These are phyloP conservation scores for Piper betle DNA, from an alignment of 164 flowering plant genomes.

Conservation along the genomic window DNA sequence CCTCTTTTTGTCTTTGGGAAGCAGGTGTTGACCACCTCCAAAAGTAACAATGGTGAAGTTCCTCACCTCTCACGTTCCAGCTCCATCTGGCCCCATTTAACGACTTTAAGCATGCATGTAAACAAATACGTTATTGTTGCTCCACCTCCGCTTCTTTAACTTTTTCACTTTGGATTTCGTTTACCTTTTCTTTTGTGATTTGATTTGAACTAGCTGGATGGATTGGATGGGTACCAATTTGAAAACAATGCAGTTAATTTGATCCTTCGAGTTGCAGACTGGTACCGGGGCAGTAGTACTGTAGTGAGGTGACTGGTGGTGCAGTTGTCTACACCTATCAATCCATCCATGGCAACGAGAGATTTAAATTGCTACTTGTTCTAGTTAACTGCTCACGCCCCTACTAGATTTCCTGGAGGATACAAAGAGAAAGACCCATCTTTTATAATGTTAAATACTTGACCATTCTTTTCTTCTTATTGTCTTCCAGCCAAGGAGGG, in stretches of 20 bases:
- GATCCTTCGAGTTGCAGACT: slow-evolving; percentile 16
- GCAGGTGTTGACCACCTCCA: slow-evolving; percentile 46
- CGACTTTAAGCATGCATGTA: not conserved
- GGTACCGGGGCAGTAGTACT: slow-evolving; percentile 27
- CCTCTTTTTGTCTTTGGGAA: slow-evolving; percentile 41
- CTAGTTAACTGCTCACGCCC: slow-evolving; percentile 7
- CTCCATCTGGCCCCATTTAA: not conserved
- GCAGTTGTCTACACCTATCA: slow-evolving; percentile 33
- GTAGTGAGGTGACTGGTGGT: slow-evolving; percentile 55
- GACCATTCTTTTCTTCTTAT: too few species aligned
- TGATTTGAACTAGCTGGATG: slow-evolving; percentile 1
- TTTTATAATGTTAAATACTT: not conserved
- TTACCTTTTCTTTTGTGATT: slow-evolving; percentile 1
- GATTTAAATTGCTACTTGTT: slow-evolving; percentile 18
- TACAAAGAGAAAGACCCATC: slow-evolving; percentile 3
- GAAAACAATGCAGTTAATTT: slow-evolving; percentile 7
- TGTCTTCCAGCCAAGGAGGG: not conserved
- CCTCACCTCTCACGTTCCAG: not conserved
- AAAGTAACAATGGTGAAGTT: slow-evolving; percentile 6
- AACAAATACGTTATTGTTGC: not conserved
- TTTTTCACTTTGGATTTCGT: not conserved
- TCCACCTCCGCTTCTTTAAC: not conserved
- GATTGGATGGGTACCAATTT: not conserved
- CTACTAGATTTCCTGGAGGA: slow-evolving; percentile 8
- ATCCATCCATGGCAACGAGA: slow-evolving; percentile 19